Base-by-base conservation (phyloP, 257 asterid genomes). In the Salvia splendens region DNA sequence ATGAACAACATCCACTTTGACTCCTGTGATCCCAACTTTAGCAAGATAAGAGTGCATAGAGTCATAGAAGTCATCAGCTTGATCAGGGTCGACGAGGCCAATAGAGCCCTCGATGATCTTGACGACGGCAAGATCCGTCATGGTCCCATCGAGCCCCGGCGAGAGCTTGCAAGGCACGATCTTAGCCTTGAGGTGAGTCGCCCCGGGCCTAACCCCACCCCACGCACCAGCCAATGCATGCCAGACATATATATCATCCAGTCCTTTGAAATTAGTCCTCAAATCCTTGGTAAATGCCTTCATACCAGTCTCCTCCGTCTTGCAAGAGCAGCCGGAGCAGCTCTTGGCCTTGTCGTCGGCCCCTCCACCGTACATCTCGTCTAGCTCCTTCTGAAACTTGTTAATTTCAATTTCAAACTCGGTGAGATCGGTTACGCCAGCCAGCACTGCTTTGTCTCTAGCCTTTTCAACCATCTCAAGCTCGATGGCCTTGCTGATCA, bases 191-290 rank as follows among this genome's bases (percentile, higher is more conserved):
- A 88, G 70, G 61, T 67, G 89, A 20, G 89, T 84, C 2, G 91
- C 78, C 7, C 91, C 88, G 0, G 92, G 92, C 68, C 84, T 73
- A 63, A 85, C 88, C 5, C 95, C 92, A 3, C 95, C 95, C 95
- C 95, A 83, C 0, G 92, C 90, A 4, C 95, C 95, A 4, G 88
- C 83, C 65, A 85, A 67, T 0, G 95, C 95, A 10, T 88, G 95
- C 92, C 95, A 85, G 2, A 84, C 87, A 5, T 88, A 88, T 12
- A 85, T 82, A 63, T 88, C 95, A 46, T 88, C 92, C 73, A 88
- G 24, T n/a, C 95, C 92, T 66, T 83, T 84, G 77, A 85, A 85
- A 35, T 74, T 78, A 8, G 54, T 24, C 82, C 82, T 77, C 73
- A 85, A 70, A 57, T 82, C 95, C 16, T 62, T 70, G 0, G 89